Conservation (phyloP, 805 yeast species). For the Starmerella davenportii region DNA sequence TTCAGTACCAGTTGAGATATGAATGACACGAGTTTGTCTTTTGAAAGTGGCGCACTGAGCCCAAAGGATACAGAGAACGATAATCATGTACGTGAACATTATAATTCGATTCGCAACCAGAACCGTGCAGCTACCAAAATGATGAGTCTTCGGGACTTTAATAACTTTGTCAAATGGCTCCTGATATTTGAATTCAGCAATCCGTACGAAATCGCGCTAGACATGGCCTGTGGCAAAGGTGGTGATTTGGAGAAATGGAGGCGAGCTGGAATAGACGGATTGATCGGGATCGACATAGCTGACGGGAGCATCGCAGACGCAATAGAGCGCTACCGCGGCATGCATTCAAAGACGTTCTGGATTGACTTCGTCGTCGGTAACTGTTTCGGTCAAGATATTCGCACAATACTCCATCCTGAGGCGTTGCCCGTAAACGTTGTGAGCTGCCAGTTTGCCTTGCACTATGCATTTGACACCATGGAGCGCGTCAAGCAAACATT, state of each 20-base stretch:
- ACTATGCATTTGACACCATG: constrained; percentile 84
- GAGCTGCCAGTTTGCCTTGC: constrained; percentile 81
- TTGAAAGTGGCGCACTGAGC: no score
- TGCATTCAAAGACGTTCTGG: constrained; percentile 38
- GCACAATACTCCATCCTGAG: constrained; percentile 51
- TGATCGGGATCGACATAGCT: constrained; percentile 82
- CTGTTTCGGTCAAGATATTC: constrained; percentile 57
- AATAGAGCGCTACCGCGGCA: constrained; percentile 47
- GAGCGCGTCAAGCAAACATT: constrained; percentile 55
- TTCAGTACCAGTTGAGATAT: no score
- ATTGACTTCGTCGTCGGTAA: constrained; percentile 84
- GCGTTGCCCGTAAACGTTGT: constrained; percentile 77
- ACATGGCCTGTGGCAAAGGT: constrained; percentile 94
- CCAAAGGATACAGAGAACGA: constrained; percentile 12
- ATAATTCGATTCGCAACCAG: constrained; percentile 63
- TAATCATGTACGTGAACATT: constrained; percentile 55
- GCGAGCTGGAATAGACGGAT: constrained; percentile 50
- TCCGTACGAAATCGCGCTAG: constrained; percentile 45
- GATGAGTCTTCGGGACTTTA: constrained; percentile 69
- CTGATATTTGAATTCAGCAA: constrained; percentile 52
- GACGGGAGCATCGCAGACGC: constrained; percentile 80
- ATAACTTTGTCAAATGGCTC: constrained; percentile 79
- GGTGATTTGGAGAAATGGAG: constrained; percentile 90
- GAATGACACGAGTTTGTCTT: no score
- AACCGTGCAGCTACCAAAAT: constrained; percentile 68